phyloP scores from a whole-genome alignment of 352 stramenopile genomes.

The Phytophthora meadii region DNA sequence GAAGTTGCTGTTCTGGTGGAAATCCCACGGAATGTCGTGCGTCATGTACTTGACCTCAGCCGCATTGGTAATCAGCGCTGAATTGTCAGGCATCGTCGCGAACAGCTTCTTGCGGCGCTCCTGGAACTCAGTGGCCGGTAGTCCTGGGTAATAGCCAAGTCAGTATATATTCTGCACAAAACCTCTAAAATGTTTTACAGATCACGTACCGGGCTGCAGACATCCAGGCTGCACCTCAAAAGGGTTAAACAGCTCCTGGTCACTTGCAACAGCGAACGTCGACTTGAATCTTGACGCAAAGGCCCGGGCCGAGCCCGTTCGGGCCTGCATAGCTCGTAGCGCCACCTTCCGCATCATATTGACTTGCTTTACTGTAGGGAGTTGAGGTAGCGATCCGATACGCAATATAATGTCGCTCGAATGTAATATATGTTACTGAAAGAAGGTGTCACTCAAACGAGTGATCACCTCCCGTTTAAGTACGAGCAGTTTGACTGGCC shows the following conservation, averaged over 20 bases:
- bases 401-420: no score
- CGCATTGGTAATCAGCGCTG: slow-evolving; percentile 74
- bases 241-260: slow-evolving; percentile 43
- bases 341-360: slow-evolving; percentile 28
- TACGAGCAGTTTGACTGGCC: slow-evolving; percentile 38
- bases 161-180: not conserved
- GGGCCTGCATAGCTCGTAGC: slow-evolving; percentile 6
- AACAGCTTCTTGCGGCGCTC: slow-evolving; percentile 69
- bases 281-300: slow-evolving; percentile 21
- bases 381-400: not conserved
- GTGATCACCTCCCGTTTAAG: slow-evolving; percentile 8
- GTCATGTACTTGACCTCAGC: slow-evolving; percentile 86
- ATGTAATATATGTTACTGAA: no score
- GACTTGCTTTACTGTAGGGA: not conserved
- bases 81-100: slow-evolving; percentile 69
- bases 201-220: slow-evolving; percentile 55
- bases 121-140: slow-evolving; percentile 71
- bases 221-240: slow-evolving; percentile 56
- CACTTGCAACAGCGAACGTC: slow-evolving; percentile 40
- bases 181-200: not conserved
- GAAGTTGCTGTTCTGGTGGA: slow-evolving; percentile 88
- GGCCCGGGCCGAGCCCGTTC: slow-evolving; percentile 6
- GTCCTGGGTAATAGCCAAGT: slow-evolving; percentile 29
- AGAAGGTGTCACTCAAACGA: no score
- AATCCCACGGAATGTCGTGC: slow-evolving; percentile 90